A percentile compares a stretch with the other conserved stretches of the same genome.
Conservation (phyloP, 441 rosid species). For the Dalechampia spathulata region DNA sequence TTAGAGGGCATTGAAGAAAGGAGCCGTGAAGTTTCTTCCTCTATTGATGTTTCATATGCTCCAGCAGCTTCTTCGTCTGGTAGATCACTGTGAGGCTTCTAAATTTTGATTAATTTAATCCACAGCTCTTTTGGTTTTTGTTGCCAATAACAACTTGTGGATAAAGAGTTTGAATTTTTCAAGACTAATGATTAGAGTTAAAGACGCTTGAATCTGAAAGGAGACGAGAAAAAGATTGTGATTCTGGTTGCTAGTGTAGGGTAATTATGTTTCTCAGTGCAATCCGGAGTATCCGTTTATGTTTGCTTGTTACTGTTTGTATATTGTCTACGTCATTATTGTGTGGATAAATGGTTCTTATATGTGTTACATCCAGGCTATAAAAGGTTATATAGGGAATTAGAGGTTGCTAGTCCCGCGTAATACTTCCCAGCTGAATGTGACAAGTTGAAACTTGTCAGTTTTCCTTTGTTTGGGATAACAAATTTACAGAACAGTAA, state of each 20-base stretch:
- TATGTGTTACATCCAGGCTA: not conserved
- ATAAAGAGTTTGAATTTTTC: not conserved
- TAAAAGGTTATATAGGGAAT: not conserved
- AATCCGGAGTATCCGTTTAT: not conserved
- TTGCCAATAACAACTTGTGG: conserved; percentile 1
- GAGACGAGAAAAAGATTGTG: not conserved
- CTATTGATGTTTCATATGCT: conserved; percentile 19
- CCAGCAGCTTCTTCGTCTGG: conserved; percentile 43
- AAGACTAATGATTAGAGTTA: not conserved
- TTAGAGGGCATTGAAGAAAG: conserved; percentile 16
- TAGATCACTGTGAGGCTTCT: conserved; percentile 59
- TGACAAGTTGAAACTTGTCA: conserved; percentile 10
- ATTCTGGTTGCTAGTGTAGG: not conserved
- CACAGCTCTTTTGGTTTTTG: not conserved
- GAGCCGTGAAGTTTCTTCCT: conserved; percentile 22
- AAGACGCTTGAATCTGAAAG: not conserved
- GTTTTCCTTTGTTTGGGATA: not conserved
- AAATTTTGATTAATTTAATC: conserved; percentile 8
- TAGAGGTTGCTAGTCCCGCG: not conserved
- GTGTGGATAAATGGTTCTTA: not conserved
- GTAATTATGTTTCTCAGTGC: not conserved
- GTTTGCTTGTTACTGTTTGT: conserved; percentile 4
- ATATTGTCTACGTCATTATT: not conserved
- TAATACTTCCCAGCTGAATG: conserved; percentile 1
- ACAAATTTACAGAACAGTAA: not conserved